phyloP scores from a whole-genome alignment of 2,329 filamentous ascomycete genomes.

The Ceratocystis cacaofunesta region DNA sequence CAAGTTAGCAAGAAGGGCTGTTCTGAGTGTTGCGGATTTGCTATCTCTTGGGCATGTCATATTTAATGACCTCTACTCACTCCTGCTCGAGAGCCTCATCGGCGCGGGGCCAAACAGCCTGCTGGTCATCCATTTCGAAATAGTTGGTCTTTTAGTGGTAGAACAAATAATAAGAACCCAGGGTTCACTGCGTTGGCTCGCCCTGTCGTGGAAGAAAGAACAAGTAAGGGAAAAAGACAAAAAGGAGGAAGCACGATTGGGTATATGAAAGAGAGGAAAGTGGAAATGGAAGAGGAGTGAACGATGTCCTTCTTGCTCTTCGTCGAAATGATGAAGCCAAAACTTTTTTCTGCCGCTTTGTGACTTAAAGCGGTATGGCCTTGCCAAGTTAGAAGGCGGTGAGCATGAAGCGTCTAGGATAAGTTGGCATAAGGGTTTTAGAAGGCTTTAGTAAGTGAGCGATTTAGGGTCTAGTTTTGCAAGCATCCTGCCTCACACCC shows the following conservation, averaged over 20 bases:
- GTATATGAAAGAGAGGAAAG: no score
- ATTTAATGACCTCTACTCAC: conserved; percentile 13
- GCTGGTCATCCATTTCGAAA: conserved; percentile 12
- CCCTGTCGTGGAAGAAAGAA: conserved; percentile 28
- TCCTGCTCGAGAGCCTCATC: conserved; percentile 63
- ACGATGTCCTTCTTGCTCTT: no score
- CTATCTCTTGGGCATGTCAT: no score
- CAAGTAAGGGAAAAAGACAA: conserved; percentile 13
- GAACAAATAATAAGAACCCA: conserved; percentile 26
- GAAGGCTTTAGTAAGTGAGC: not conserved
- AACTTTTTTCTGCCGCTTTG: conserved; percentile 17
- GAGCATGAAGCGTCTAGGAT: not conserved
- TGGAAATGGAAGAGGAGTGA: no score
- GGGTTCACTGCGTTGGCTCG: conserved; percentile 50
- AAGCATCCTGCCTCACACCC: no score
- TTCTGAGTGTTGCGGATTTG: no score
- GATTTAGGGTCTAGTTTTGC: not conserved
- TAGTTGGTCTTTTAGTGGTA: not conserved
- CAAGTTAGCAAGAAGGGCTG: not conserved
- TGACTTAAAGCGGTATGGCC: not conserved
- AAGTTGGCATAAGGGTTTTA: not conserved
- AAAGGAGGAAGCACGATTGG: conserved; percentile 14
- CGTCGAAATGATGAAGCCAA: conserved; percentile 13
- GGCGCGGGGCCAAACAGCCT: conserved; percentile 53
- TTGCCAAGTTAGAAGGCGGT: conserved; percentile 4